Conservation (phyloP, 805 yeast species). For the Kluyveromyces nonfermentans region DNA sequence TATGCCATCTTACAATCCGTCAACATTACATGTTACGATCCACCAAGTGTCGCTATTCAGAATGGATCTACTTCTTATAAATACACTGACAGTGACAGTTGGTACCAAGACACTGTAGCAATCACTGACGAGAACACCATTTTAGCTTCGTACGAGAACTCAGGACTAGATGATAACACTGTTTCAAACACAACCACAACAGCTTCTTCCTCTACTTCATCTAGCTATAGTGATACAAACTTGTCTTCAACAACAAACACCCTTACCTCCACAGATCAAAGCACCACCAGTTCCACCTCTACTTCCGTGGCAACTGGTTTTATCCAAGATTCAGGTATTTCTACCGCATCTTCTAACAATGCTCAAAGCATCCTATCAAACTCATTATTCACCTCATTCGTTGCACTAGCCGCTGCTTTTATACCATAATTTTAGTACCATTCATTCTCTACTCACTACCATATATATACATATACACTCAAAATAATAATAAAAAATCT, state of each 20-base stretch:
- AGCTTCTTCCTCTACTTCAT: conserved; percentile 9
- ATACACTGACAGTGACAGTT: conserved; percentile 41
- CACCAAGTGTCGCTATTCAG: conserved; percentile 46
- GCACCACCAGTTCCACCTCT: conserved; percentile 4
- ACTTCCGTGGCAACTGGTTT: conserved; percentile 6
- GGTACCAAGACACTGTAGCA: conserved; percentile 41
- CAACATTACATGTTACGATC: conserved; percentile 58
- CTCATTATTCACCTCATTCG: conserved; percentile 1
- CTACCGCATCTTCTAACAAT: conserved; percentile 4
- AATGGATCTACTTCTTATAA: conserved; percentile 43
- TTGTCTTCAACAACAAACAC: conserved; percentile 6
- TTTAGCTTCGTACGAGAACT: conserved; percentile 49
- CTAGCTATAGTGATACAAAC: conserved; percentile 4
- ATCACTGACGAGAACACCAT: conserved; percentile 55
- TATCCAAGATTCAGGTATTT: conserved; percentile 12
- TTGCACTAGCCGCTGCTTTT: conserved; percentile 3
- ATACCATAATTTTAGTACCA: background rate
- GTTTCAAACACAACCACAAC: conserved; percentile 14
- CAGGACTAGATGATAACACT: conserved; percentile 55
- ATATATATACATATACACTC: too few species aligned
- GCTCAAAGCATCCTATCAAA: conserved; percentile 6
- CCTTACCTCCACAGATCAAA: background rate
- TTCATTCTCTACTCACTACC: background rate
- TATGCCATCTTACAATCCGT: conserved; percentile 55
- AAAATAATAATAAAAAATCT: too few species aligned